Percentiles rank a stretch among this genome's conserved stretches.
Evolutionary conservation across 176 grass and related monocot genomes (phyloP).

Genomic region (Rhynchospora pubera): DNA sequence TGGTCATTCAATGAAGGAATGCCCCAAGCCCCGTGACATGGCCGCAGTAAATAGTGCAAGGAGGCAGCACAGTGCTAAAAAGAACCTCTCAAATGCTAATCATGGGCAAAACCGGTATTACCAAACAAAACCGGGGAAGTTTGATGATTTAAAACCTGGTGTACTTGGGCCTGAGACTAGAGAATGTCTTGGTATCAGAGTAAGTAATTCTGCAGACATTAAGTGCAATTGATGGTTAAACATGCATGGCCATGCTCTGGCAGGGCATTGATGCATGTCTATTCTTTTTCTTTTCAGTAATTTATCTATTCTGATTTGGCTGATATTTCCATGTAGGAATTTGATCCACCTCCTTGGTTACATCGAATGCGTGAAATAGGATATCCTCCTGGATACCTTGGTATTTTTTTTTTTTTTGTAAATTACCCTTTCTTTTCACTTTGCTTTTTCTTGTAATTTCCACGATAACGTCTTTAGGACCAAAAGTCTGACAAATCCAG

Average conservation of each 20-base stretch:
- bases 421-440: not conserved
- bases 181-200: slow-evolving; percentile 84
- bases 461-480: not conserved
- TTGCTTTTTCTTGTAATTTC: not conserved
- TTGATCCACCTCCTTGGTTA: slow-evolving; percentile 90
- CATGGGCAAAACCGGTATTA: slow-evolving; percentile 79
- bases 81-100: slow-evolving; percentile 40
- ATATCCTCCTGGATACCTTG: slow-evolving; percentile 94
- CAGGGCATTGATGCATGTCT: not conserved
- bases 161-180: slow-evolving; percentile 84
- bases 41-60: slow-evolving; percentile 75
- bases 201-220: slow-evolving; percentile 30
- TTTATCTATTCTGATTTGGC: slow-evolving; percentile 22
- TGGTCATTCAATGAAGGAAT: slow-evolving; percentile 80
- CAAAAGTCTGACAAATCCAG: not conserved
- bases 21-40: slow-evolving; percentile 80
- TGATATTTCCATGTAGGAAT: slow-evolving; percentile 46
- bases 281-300: not conserved
- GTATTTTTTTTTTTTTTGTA: slow-evolving; percentile 47
- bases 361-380: slow-evolving; percentile 89
- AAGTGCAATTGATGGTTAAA: not conserved
- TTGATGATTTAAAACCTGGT: slow-evolving; percentile 84
- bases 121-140: slow-evolving; percentile 70
- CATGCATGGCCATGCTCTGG: too few species aligned
- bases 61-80: slow-evolving; percentile 70